Evolutionary conservation across 345 rosid species (phyloP), one percentile per base, ranked within the genome.

Genomic region (Toxicodendron radicans): DNA sequence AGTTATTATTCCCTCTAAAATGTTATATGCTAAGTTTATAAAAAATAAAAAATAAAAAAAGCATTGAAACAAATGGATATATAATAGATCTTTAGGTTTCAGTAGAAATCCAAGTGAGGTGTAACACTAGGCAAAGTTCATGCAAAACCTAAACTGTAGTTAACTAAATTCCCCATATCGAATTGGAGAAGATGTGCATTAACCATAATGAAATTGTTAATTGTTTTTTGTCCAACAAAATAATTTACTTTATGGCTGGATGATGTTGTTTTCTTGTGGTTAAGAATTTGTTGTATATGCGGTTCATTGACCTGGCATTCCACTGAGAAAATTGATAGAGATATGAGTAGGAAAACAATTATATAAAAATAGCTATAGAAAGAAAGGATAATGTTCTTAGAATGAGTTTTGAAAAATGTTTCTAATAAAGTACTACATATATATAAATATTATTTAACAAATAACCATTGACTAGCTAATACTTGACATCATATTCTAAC

Each of bases 401-500:
- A 24, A 56, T 58, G 33, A 57, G 66, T 32, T 66, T 70, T 21
- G 45, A 12, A 48, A 10, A 66, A 10, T 20, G 43, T 48, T 45
- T 7, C 16, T 13, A 35, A 67, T 32, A 32, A 32, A 32, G 35
- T 32, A 32, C 2, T 32, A 4, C 4, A 32, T 32, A 32, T 32
- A 24, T 46, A 66, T 33, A 10, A 14, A 23, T 24, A 49, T 63
- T 73, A 30, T 38, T 30, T 23, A 12, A 78, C 81, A 70, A 54
- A 71, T 75, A 85, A 77, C 90, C 75, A 78, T 83, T 77, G 74
- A 6, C 68, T 72, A 73, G 64, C 73, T 65, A 4, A 51, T 48
- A 78, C 86, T 79, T 88, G 87, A 84, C 86, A 75, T 86, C 87
- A 86, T 76, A 59, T 72, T 73, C 49, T 16, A 64, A 81, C 1